Evolutionary conservation across 208 protist species (phyloP).

Genomic region (Leishmania guyanensis): DNA sequence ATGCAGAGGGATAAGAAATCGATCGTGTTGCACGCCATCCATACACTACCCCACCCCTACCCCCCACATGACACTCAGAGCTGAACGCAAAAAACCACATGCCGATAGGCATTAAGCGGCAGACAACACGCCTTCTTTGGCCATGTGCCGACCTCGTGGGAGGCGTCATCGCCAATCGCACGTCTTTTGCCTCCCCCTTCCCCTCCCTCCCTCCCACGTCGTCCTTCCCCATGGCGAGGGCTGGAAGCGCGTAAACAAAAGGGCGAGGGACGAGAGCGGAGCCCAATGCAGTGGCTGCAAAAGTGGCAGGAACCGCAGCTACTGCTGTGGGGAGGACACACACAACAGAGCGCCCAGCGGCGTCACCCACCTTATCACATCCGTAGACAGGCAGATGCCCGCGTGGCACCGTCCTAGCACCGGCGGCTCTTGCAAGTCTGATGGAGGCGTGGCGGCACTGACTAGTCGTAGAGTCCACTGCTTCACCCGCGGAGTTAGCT

Average conservation of each 20-base stretch:
- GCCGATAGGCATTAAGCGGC: too few relatives aligned
- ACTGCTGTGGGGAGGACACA: neutral
- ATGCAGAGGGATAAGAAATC: neutral
- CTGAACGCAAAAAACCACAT: neutral
- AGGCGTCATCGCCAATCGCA: neutral
- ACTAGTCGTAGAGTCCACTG: constrained; percentile 29
- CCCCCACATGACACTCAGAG: neutral
- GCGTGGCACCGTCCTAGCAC: neutral
- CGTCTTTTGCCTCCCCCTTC: neutral
- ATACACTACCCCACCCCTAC: neutral
- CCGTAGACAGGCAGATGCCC: neutral
- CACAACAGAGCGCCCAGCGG: neutral
- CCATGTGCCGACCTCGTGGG: neutral
- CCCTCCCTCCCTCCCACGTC: too few relatives aligned
- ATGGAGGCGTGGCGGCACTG: constrained; percentile 33
- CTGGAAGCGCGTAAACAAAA: neutral
- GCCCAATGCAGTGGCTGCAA: neutral
- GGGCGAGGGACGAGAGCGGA: neutral
- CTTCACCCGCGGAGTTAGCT: constrained; percentile 28
- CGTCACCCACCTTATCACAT: neutral
- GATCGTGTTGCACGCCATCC: neutral
- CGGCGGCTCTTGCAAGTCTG: constrained; percentile 26
- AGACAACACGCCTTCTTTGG: neutral
- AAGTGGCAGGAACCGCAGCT: neutral
- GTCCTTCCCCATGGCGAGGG: neutral